Base-by-base conservation (phyloP, 208 protist species). In the Leishmania martiniquensis region DNA sequence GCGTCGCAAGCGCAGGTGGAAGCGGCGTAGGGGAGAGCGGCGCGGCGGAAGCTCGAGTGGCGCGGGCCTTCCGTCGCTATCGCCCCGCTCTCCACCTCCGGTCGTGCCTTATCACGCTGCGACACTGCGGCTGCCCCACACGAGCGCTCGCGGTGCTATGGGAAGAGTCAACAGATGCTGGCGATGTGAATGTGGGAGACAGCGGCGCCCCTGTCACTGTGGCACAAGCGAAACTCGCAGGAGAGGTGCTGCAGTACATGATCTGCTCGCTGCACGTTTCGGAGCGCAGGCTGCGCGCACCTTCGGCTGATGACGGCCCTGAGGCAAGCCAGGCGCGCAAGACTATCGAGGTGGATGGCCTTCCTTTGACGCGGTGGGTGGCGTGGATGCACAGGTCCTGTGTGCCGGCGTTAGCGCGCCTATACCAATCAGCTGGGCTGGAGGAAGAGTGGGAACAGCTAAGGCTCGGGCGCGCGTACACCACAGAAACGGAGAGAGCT, bases 181-280 rank as follows among this genome's bases (percentile, higher is more conserved):
- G 62, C 4, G 52, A 72, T 55, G 67, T 4, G 4, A 45, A 25
- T 37, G 70, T 54, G 13, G 67, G 57, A 5, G 17, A 34, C 13
- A 5, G 32, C 4, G 32, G 49, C 37, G 45, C 29, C 20, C 45
- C 42, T 32, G 52, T 29, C 0, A 34, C 49, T 3, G 37, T 37
- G 22, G 29, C 72, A 44, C 44, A 80, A 52, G 74, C 75, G 4
- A 76, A 57, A 7, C 52, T 83, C 39, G 80, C 84, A 32, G 77
- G 74, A 7, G 37, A 83, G 39, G 84, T 88, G 34, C 37, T 88
- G 42, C 76, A 83, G 63, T 88, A 88, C 77, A 80, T 83, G 45
- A 71, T 88, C 45, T 81, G 73, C 45, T 39, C 22, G 20, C 51
- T 88, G 10, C 84, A 85, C 65, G 69, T 78, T n/a, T 57, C 62